Evolutionary conservation across 805 yeast genomes (phyloP).

Genomic region (Candida lessepsii): DNA sequence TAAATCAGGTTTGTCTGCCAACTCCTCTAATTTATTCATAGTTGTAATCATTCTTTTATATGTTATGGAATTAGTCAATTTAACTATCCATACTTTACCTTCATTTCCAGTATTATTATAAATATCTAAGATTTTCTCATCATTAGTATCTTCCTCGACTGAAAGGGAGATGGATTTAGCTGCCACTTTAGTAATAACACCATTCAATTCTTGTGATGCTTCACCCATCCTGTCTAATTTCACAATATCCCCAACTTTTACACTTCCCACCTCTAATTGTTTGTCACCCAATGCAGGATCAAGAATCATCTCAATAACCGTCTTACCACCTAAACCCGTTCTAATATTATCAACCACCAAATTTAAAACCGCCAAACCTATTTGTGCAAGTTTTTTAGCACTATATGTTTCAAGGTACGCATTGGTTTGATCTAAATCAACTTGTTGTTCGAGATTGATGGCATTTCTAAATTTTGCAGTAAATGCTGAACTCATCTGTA

Average conservation of each 20-base stretch:
- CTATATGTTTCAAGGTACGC: constrained; percentile 38
- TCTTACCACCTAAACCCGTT: constrained; percentile 79
- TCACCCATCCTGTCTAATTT: constrained; percentile 49
- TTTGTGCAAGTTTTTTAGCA: constrained; percentile 62
- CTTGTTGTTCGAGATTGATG: constrained; percentile 35
- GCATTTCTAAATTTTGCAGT: constrained; percentile 27
- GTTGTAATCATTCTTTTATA: constrained; percentile 78
- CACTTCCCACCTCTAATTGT: constrained; percentile 46
- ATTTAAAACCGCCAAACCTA: constrained; percentile 77
- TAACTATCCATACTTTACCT: constrained; percentile 62
- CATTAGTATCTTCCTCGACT: constrained; percentile 55
- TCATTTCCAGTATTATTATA: constrained; percentile 42
- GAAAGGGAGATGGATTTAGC: constrained; percentile 53
- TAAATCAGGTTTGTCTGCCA: constrained; percentile 30
- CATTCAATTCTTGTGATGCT: constrained; percentile 43
- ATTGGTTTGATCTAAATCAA: constrained; percentile 34
- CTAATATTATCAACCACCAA: constrained; percentile 57
- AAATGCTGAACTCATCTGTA: constrained; percentile 9
- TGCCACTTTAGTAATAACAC: constrained; percentile 61
- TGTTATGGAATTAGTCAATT: constrained; percentile 66
- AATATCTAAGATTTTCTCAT: constrained; percentile 46
- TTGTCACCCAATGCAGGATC: constrained; percentile 47
- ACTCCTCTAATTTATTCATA: constrained; percentile 60
- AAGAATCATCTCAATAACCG: constrained; percentile 57
- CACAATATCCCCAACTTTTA: constrained; percentile 78